These are phyloP conservation scores for Otatea glauca DNA, from an alignment of 176 grass and related monocot genomes.

Conservation along the genomic window DNA sequence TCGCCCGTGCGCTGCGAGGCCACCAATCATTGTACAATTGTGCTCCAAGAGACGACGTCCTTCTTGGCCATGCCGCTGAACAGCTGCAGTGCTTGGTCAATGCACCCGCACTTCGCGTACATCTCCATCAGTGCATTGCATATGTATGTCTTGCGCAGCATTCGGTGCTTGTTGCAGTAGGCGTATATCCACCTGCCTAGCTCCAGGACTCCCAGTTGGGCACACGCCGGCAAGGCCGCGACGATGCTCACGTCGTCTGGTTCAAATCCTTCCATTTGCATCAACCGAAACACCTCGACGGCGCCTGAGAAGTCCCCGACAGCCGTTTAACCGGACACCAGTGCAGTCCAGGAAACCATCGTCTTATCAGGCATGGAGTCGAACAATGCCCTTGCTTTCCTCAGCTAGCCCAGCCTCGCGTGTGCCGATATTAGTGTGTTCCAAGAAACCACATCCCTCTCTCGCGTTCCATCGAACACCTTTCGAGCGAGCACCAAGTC, in stretches of 20 bases:
- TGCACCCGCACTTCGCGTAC: constrained; percentile 70
- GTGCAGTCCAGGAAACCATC: constrained; percentile 60
- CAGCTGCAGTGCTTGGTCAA: constrained; percentile 54
- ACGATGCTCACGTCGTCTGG: constrained; percentile 69
- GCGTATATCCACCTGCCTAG: constrained; percentile 66
- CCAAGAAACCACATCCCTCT: constrained; percentile 61
- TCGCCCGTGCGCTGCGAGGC: constrained; percentile 57
- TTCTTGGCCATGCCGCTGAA: constrained; percentile 50
- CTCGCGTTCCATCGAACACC: constrained; percentile 65
- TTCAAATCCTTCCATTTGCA: constrained; percentile 62
- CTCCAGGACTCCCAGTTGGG: constrained; percentile 65
- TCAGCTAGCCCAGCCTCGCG: constrained; percentile 53
- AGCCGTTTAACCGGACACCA: constrained; percentile 64
- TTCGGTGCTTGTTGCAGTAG: constrained; percentile 52
- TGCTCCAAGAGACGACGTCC: constrained; percentile 75
- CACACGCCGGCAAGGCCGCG: constrained; percentile 62
- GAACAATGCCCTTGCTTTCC: constrained; percentile 52
- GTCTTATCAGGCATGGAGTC: constrained; percentile 59
- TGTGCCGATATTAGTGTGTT: constrained; percentile 69
- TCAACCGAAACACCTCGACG: constrained; percentile 46
- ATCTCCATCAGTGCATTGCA: constrained; percentile 73
- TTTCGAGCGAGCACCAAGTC: constrained; percentile 38
- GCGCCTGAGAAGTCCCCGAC: constrained; percentile 43
- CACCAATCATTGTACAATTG: constrained; percentile 33
- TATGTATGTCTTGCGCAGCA: constrained; percentile 49